Conservation (phyloP, 331 rosid genomes). For the Acacia pycnantha region DNA sequence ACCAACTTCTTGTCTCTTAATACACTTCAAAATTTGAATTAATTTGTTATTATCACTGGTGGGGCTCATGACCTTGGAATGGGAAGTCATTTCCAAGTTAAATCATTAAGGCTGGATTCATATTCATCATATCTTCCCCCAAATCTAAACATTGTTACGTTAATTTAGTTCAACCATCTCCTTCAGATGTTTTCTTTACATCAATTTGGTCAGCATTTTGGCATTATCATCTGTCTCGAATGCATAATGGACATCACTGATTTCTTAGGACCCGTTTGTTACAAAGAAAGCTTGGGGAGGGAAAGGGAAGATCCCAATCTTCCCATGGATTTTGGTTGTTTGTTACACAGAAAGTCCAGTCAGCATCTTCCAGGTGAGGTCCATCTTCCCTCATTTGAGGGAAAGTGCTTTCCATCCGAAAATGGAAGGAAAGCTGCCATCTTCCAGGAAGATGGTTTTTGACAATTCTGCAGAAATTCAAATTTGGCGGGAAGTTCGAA, state of each 20-base stretch:
- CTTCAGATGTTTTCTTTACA: neutral
- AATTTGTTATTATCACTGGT: conserved; percentile 27
- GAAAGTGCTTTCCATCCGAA: too few relatives aligned
- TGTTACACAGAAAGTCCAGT: too few relatives aligned
- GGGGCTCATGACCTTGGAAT: conserved; percentile 44
- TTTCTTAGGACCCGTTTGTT: too few relatives aligned
- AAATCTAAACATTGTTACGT: neutral
- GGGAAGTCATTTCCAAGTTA: conserved; percentile 51
- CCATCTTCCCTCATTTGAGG: too few relatives aligned
- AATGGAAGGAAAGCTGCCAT: too few relatives aligned
- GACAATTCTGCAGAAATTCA: too few relatives aligned
- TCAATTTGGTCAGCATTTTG: neutral
- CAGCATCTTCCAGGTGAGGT: too few relatives aligned
- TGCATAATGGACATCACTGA: neutral
- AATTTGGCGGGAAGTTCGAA: too few relatives aligned
- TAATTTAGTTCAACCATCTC: neutral
- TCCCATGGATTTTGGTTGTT: too few relatives aligned
- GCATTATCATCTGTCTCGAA: neutral
- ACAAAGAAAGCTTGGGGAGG: too few relatives aligned
- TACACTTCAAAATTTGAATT: conserved; percentile 28
- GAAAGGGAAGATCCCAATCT: too few relatives aligned
- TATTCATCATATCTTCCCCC: conserved; percentile 32
- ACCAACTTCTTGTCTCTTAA: conserved; percentile 44
- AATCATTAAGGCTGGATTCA: conserved; percentile 40
- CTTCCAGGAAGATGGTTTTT: too few relatives aligned